Evolutionary conservation across 2,329 filamentous ascomycete species (phyloP).

Genomic region (Pezicula rhizophila): DNA sequence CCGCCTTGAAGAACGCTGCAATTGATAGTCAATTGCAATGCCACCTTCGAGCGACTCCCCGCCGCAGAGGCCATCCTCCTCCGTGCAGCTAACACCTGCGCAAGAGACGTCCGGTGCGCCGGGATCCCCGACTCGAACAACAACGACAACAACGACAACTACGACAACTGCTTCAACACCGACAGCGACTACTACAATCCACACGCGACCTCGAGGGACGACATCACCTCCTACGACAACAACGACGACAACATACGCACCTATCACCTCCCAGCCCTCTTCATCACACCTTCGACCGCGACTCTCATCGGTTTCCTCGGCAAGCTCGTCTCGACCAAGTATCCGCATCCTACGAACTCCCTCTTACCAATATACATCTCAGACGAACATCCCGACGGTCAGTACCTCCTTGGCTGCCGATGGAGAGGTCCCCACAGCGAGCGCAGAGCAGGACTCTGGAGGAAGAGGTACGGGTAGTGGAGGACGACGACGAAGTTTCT

Average conservation of each 20-base stretch:
- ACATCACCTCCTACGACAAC: neutral
- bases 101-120: neutral
- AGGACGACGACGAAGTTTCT: constrained; percentile 9
- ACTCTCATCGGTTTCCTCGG: neutral
- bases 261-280: neutral
- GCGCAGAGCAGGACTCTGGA: neutral
- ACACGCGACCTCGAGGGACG: neutral
- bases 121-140: neutral
- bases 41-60: neutral
- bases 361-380: constrained; percentile 1
- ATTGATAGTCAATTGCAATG: too few species aligned
- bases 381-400: neutral
- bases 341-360: constrained; percentile 17
- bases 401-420: neutral
- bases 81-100: neutral
- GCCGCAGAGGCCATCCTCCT: neutral
- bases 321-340: constrained; percentile 10
- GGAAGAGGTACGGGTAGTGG: neutral
- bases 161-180: neutral
- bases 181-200: neutral
- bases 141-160: neutral
- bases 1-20: too few species aligned
- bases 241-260: neutral
- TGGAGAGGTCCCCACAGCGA: neutral
- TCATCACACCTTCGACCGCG: neutral